Percentiles rank a stretch among this genome's conserved stretches.
These are phyloP conservation scores for Colletotrichum sp. DNA, from an alignment of 2,329 filamentous ascomycete genomes.

Conservation along the genomic window DNA sequence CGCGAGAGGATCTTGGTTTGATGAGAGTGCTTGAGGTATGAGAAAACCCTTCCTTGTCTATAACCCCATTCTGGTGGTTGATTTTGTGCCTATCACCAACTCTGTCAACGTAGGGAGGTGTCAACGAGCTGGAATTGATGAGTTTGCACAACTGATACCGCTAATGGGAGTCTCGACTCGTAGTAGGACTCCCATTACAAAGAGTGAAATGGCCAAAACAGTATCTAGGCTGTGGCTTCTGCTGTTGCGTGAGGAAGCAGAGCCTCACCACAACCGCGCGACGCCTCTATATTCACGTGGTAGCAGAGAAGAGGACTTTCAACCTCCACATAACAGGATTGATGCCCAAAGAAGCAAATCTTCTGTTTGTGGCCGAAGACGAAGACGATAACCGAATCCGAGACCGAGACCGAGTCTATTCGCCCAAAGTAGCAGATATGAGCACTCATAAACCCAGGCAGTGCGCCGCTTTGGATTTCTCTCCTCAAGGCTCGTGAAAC, in stretches of 20 bases:
- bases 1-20: rapidly evolving
- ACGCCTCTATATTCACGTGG: too few relatives aligned
- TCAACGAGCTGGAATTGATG: neutral
- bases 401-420: neutral
- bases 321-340: neutral
- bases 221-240: rapidly evolving
- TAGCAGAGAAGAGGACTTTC: neutral
- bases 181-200: rapidly evolving
- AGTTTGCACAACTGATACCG: neutral
- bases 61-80: too few relatives aligned
- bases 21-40: neutral
- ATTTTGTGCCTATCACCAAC: too few relatives aligned
- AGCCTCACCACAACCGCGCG: neutral
- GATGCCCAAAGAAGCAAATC: neutral
- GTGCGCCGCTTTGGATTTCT: neutral
- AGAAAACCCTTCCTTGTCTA: rapidly evolving
- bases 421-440: neutral
- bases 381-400: neutral
- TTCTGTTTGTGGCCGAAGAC: rapidly evolving
- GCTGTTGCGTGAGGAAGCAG: neutral
- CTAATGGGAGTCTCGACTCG: rapidly evolving
- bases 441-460: neutral
- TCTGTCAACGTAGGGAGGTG: too few relatives aligned
- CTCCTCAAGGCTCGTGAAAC: neutral
- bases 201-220: neutral